These are phyloP conservation scores for Dactylonectria macrodidyma DNA, from an alignment of 2,329 filamentous ascomycete genomes.

Conservation along the genomic window DNA sequence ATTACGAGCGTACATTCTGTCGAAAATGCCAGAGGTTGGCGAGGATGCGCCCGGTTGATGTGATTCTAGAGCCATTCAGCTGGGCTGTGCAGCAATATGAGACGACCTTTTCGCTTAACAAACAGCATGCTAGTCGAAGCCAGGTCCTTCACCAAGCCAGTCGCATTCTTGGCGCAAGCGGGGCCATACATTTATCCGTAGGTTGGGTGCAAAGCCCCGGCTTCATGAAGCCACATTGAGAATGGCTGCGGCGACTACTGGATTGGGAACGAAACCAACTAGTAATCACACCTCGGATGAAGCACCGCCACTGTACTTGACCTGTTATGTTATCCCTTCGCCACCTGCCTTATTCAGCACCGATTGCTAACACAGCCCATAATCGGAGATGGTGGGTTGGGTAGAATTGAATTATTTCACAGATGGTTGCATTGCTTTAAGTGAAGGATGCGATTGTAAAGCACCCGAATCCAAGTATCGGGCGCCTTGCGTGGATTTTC, in stretches of 20 bases:
- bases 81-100: background rate
- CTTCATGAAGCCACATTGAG: background rate
- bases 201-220: background rate
- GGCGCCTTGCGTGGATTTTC: no score
- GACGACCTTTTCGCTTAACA: background rate
- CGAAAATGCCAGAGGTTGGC: background rate
- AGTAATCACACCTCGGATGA: background rate
- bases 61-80: background rate
- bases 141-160: background rate
- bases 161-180: background rate
- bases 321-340: no score
- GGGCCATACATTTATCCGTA: background rate
- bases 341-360: no score
- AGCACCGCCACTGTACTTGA: background rate
- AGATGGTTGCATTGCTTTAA: no score
- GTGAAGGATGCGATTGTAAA: no score
- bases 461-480: no score
- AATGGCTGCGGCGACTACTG: background rate
- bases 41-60: background rate
- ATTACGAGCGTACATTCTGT: background rate
- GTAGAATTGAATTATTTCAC: no score
- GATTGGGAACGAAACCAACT: background rate
- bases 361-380: no score
- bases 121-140: background rate
- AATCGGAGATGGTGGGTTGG: no score